Conservation (phyloP, 148 eudicot species). For the Agrostemma githago region DNA sequence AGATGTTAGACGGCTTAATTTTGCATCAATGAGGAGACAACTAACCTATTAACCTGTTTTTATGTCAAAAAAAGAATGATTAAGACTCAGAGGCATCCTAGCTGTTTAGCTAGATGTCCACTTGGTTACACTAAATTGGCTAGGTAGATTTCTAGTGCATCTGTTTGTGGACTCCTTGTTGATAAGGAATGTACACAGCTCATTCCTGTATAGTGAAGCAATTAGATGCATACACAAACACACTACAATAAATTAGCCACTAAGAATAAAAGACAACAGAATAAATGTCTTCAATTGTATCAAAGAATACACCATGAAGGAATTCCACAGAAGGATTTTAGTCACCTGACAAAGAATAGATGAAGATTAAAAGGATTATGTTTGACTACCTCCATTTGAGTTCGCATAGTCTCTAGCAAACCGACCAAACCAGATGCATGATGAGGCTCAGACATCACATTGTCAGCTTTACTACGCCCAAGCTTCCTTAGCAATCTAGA, state of each 20-base stretch:
- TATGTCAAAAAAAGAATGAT: neutral
- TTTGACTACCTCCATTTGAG: constrained; percentile 90
- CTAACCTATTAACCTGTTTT: neutral
- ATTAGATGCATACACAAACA: constrained; percentile 14
- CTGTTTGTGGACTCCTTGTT: neutral
- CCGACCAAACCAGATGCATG: constrained; percentile 76
- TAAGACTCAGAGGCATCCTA: neutral
- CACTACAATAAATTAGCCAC: neutral
- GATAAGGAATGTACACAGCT: constrained; percentile 4
- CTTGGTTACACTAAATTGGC: neutral
- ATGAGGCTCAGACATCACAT: constrained; percentile 49
- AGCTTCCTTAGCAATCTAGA: constrained; percentile 84
- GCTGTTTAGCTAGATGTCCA: neutral
- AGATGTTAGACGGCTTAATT: neutral
- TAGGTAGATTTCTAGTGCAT: constrained; percentile 7
- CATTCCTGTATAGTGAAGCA: neutral
- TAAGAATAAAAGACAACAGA: neutral
- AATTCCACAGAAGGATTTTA: constrained; percentile 2
- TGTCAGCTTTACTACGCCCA: constrained; percentile 77
- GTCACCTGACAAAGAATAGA: constrained; percentile 1
- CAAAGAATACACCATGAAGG: neutral
- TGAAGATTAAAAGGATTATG: constrained; percentile 14
- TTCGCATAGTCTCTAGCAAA: constrained; percentile 88
- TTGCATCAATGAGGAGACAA: neutral
- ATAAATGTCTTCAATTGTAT: neutral